Evolutionary conservation across 177 flowering plant species (phyloP), one percentile per base, ranked within the genome.

Genomic region (Vitis hybrid): DNA sequence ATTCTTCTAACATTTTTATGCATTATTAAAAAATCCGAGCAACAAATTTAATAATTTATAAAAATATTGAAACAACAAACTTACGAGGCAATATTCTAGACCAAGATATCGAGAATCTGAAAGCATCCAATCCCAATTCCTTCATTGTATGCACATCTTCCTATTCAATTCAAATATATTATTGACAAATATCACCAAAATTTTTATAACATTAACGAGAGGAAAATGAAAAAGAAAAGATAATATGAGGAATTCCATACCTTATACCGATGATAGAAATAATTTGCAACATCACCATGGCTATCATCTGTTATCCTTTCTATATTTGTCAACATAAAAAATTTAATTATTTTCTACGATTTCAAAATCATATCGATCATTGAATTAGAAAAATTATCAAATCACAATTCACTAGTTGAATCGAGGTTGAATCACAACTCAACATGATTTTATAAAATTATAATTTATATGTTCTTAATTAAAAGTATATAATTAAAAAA

Each of bases 51-150:
- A 49, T 40, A 6, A 12, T 14, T 14, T 19, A 14, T 8, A 3
- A n/a, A 46, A 9, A 35, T 19, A 11, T 18, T 6, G 14, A 8
- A 11, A 16, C 52, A 32, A 32, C 1, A 4, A 56, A 12, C 71
- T 60, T 72, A 72, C 79, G 18, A 1, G 82, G 79, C 16, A 76
- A 21, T 3, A 79, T 12, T 70, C 82, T 73, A 5, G 79, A 11
- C 82, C 82, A 79, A n/a, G 82, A 79, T 52, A 79, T 73, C 19
- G 82, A 79, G 27, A 79, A 79, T 56, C 75, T 67, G 65, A 70
- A 79, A 7, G 74, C 67, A 12, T 76, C 79, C 64, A 72, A 32
- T 3, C 77, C 77, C 18, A 76, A 57, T 13, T 63, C 51, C 11
- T 79, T 70, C 71, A 79, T 27, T 49, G 70, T 2, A 2, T 35